Base-by-base conservation (phyloP, 2,329 filamentous ascomycete species). In the Didymella sp. region DNA sequence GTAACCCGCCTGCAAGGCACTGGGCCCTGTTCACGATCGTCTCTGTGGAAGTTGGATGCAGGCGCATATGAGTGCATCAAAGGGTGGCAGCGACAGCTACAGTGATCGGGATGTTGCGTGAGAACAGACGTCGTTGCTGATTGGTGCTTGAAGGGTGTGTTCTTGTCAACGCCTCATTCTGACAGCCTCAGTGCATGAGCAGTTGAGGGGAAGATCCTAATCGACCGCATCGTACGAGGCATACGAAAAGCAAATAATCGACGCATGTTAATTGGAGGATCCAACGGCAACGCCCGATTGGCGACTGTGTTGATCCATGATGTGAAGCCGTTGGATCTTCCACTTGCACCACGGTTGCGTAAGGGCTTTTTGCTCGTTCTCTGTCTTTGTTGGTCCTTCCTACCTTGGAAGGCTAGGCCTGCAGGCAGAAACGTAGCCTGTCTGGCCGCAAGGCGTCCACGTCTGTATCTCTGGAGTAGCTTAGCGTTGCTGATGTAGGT, bases 1-100 rank as follows among this genome's bases (percentile, higher is more conserved):
- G 35, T 46, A 42, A 42, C 48, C 54, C 54, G 54, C 43, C 48
- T 51, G 54, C 48, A 56, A 46, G 53, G 54, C 37, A 38, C 37
- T 30, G 48, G 43, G 42, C 13, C 49, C 19, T 31, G 37, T n/a
- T 17, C 25, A 19, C 12, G 22, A 55, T 49, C 25, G 19, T 17
- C 28, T 21, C 6, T 24, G 19, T 22, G 31, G n/a, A 30, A 35
- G 17, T 24, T 33, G 28, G 51, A 47, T 3, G 12, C 19, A 33
- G 41, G 33, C 35, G 41, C 42, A 46, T 37, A 33, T 4, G 27
- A 3, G 30, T 31, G 22, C 21, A 41, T 25, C 21, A 41, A 15
- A 41, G 37, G n/a, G 17, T 19, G n/a, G 33, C n/a, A 37, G 17
- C 17, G 37, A 40, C 11, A 19, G 3, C 22, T n/a, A 2, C 9